Evolutionary conservation across 2,329 filamentous ascomycete species (phyloP), one percentile per base, ranked within the genome.

Genomic region (Daldinia sp.): DNA sequence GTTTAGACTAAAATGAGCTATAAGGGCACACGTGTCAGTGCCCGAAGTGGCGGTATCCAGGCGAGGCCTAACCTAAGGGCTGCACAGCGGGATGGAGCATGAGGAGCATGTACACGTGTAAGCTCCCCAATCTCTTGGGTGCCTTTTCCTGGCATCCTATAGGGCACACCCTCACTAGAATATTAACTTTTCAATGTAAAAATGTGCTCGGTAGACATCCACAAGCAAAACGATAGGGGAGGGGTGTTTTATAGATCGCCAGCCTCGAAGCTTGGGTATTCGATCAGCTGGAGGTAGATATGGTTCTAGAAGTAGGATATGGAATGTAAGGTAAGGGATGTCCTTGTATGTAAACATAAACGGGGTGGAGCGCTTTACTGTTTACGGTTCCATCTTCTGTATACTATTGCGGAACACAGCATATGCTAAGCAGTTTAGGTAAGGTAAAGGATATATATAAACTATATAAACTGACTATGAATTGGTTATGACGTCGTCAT

Each of bases 71-170:
- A 70, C 37, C 54, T 60, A 53, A 63, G 18, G 44, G 58, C 35
- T 64, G 64, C 62, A 66, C 48, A 64, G 33, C 28, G 59, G 55
- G 37, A 51, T 59, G 53, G 53, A 56, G 53, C 35, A 56, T 41
- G 53, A 56, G 53, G 20, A 26, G n/a, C 26, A 3, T 61, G 69
- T 66, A 72, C 69, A 72, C 69, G 69, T 72, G 69, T 72, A 72
- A 70, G 62, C 59, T 70, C 64, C 59, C 67, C 67, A 65, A 72
- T 68, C 64, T 65, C 59, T 62, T 44, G 63, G 67, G 66, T 55
- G 44, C 33, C 18, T 28, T 37, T 15, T 33, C 20, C 44, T 53
- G 39, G 7, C 44, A 63, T 64, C 67, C 69, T 63, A 68, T 65
- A 64, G 61, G 69, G 1, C 60, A 61, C 55, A 58, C 35, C 42